These are phyloP conservation scores for Fagopyrum tataricum DNA, from an alignment of 148 eudicot species.

Conservation along the genomic window DNA sequence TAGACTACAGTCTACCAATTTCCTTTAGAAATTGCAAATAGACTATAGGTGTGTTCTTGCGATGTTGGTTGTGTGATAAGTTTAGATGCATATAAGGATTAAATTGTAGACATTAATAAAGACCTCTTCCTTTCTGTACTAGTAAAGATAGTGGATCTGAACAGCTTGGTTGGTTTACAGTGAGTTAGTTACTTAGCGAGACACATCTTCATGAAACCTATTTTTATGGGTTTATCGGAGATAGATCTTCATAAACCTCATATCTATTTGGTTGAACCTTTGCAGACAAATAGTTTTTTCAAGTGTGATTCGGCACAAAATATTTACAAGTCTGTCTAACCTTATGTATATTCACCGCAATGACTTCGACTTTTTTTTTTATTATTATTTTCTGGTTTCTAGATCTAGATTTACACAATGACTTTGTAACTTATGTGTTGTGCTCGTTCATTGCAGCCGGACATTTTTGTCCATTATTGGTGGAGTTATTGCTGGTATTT, in stretches of 20 bases:
- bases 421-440: neutral
- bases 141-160: neutral
- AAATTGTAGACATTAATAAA: neutral
- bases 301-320: neutral
- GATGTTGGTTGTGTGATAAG: neutral
- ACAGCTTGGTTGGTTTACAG: neutral
- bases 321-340: neutral
- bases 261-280: neutral
- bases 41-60: neutral
- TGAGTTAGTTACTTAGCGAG: neutral
- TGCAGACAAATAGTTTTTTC: neutral
- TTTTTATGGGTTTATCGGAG: neutral
- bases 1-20: neutral
- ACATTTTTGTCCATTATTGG: constrained; percentile 88
- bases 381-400: neutral
- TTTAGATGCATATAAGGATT: neutral
- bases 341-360: neutral
- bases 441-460: constrained; percentile 50
- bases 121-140: neutral
- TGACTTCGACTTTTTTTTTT: too few relatives aligned
- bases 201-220: neutral
- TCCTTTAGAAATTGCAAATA: neutral
- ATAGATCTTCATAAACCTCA: neutral
- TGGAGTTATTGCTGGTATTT: constrained; percentile 79
- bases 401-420: neutral